phyloP scores from a whole-genome alignment of 768 basidiomycete species.

The Hypholoma sublateritium region DNA sequence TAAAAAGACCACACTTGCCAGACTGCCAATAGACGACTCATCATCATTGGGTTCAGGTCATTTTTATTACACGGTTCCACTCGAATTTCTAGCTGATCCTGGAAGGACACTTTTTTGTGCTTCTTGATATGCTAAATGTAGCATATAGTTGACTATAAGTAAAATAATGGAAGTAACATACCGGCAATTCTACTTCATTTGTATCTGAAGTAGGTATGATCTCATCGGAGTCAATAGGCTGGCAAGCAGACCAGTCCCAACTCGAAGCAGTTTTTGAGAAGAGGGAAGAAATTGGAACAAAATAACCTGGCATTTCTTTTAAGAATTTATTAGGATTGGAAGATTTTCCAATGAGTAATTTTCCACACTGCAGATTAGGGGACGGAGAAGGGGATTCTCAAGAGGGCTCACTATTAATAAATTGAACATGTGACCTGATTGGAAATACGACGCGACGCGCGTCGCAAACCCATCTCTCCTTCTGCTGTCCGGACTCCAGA shows the following conservation, averaged over 20 bases:
- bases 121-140: not conserved
- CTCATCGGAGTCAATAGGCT: not conserved
- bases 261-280: not conserved
- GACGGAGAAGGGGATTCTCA: not conserved
- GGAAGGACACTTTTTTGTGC: not conserved
- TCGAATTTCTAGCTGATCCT: too few species aligned
- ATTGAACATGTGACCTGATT: not conserved
- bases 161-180: not conserved
- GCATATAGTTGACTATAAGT: not conserved
- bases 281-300: not conserved
- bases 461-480: not conserved
- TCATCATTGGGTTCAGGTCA: not conserved
- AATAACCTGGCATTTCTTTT: not conserved
- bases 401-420: not conserved
- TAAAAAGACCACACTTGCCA: not conserved
- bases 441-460: not conserved
- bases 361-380: not conserved
- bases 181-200: not conserved
- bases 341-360: not conserved
- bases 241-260: not conserved
- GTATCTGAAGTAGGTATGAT: not conserved
- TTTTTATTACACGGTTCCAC: too few species aligned
- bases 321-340: not conserved
- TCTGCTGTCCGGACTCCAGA: too few species aligned
- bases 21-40: not conserved